Conservation (phyloP, 2,329 filamentous ascomycete species). For the Cladosporium sp. region DNA sequence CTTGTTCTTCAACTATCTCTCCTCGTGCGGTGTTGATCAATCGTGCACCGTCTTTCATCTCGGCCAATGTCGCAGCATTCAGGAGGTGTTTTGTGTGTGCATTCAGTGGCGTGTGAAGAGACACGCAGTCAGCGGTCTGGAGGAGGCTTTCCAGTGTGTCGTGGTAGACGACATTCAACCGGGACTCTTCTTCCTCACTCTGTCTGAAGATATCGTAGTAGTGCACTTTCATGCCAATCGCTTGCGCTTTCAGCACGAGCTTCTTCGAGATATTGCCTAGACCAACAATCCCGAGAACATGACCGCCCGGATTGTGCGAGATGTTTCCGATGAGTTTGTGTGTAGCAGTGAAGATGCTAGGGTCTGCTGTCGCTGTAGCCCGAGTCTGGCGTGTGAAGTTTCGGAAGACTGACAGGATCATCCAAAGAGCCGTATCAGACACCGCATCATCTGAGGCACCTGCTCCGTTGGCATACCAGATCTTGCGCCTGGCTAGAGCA, state of each 20-base stretch:
- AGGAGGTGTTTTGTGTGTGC: slow-evolving; percentile 40
- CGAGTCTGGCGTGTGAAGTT: slow-evolving; percentile 60
- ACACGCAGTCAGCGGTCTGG: slow-evolving; percentile 39
- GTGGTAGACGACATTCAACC: slow-evolving; percentile 51
- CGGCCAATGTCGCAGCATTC: slow-evolving; percentile 36
- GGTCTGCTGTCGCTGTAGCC: slow-evolving; percentile 47
- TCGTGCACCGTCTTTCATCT: slow-evolving; percentile 46
- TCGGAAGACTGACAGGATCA: slow-evolving; percentile 66
- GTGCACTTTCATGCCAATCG: slow-evolving; percentile 63
- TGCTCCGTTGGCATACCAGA: slow-evolving; percentile 69
- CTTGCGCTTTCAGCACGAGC: slow-evolving; percentile 56
- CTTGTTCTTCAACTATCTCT: slow-evolving; percentile 46
- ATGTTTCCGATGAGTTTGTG: slow-evolving; percentile 56
- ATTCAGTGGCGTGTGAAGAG: slow-evolving; percentile 47
- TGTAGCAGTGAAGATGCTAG: slow-evolving; percentile 50
- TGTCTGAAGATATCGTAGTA: slow-evolving; percentile 58
- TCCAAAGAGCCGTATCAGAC: slow-evolving; percentile 66
- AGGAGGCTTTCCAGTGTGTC: slow-evolving; percentile 43
- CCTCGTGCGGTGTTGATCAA: slow-evolving; percentile 53
- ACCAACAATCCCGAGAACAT: slow-evolving; percentile 62
- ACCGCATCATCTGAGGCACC: slow-evolving; percentile 67
- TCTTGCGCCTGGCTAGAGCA: slow-evolving; percentile 56
- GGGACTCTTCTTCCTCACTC: slow-evolving; percentile 38
- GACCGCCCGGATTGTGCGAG: slow-evolving; percentile 37
- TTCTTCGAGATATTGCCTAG: slow-evolving; percentile 49